Conservation (phyloP, 139 green algal genomes). For the Medakamo hakoo region DNA sequence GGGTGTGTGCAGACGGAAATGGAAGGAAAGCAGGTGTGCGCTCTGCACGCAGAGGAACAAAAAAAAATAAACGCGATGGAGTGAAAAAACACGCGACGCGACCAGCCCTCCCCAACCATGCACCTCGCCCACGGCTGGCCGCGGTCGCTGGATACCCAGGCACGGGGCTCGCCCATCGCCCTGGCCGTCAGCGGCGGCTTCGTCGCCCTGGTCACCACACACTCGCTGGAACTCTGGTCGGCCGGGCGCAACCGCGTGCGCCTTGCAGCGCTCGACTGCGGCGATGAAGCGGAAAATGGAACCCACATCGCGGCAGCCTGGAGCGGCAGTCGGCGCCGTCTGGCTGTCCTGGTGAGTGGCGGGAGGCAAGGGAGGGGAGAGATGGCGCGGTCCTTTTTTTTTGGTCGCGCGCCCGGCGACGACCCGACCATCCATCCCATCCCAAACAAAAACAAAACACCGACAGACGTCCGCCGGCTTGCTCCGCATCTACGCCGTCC, state of each 20-base stretch:
- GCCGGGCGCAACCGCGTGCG: constrained; percentile 31
- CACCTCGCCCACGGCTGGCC: constrained; percentile 18
- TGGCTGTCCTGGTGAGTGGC: constrained; percentile 46
- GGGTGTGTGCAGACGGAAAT: too few species aligned
- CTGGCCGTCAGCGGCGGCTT: constrained; percentile 11
- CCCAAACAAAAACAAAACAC: too few species aligned
- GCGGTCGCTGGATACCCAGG: constrained; percentile 1
- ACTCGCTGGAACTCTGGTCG: constrained; percentile 41
- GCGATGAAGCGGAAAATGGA: constrained; percentile 26
- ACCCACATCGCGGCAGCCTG: constrained; percentile 36
- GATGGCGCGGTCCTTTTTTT: neutral
- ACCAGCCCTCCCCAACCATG: too few species aligned
- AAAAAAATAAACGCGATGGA: too few species aligned
- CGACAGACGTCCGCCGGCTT: constrained; percentile 39
- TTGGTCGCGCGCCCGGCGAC: neutral
- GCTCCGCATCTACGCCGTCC: constrained; percentile 46
- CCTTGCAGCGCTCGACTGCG: constrained; percentile 25
- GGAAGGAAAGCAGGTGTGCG: too few species aligned
- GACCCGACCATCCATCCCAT: neutral
- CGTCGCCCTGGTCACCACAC: constrained; percentile 28
- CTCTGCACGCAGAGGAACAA: too few species aligned
- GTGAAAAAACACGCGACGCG: too few species aligned
- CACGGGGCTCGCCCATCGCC: neutral
- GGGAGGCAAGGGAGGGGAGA: neutral
- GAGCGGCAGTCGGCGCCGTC: constrained; percentile 22